phyloP scores from a whole-genome alignment of 2,329 filamentous ascomycete genomes.

The Stagonosporopsis chrysanthemi region DNA sequence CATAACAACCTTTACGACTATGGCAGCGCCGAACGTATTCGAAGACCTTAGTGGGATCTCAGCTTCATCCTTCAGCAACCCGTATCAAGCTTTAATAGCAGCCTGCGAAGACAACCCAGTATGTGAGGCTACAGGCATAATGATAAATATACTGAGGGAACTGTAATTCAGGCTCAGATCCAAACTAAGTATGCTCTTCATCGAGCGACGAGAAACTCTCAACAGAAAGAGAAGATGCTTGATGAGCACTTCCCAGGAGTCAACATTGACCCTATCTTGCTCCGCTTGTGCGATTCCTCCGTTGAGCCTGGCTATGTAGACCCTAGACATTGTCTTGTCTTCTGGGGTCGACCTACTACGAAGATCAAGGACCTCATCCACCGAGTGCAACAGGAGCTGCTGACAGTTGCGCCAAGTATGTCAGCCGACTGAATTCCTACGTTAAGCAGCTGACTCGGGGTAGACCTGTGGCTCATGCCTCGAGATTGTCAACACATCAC shows the following conservation, averaged over 20 bases:
- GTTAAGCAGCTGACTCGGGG: conserved; percentile 13
- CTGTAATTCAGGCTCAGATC: conserved; percentile 63
- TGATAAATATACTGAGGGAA: neutral
- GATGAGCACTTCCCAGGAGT: conserved; percentile 72
- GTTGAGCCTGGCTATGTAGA: conserved; percentile 76
- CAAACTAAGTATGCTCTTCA: conserved; percentile 77
- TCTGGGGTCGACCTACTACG: conserved; percentile 85
- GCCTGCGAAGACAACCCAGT: conserved; percentile 73
- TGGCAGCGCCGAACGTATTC: conserved; percentile 37
- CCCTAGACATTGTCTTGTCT: conserved; percentile 79
- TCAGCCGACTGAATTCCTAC: neutral
- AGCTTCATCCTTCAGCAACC: conserved; percentile 65
- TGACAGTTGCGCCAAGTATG: conserved; percentile 73
- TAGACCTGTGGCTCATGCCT: conserved; percentile 89
- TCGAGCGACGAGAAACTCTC: conserved; percentile 74
- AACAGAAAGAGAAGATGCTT: conserved; percentile 78
- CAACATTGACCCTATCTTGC: conserved; percentile 77
- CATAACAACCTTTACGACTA: conserved; percentile 4
- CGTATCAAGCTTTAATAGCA: conserved; percentile 76
- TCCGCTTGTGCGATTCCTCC: conserved; percentile 69
- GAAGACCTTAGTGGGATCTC: conserved; percentile 52
- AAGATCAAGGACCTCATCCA: conserved; percentile 72
- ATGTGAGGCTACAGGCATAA: conserved; percentile 39
- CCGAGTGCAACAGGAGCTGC: conserved; percentile 72
- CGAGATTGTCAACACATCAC: conserved; percentile 82